Evolutionary conservation across 306 rosid genomes (phyloP), one percentile per base, ranked within the genome.

Genomic region (Lathyrus sativus): DNA sequence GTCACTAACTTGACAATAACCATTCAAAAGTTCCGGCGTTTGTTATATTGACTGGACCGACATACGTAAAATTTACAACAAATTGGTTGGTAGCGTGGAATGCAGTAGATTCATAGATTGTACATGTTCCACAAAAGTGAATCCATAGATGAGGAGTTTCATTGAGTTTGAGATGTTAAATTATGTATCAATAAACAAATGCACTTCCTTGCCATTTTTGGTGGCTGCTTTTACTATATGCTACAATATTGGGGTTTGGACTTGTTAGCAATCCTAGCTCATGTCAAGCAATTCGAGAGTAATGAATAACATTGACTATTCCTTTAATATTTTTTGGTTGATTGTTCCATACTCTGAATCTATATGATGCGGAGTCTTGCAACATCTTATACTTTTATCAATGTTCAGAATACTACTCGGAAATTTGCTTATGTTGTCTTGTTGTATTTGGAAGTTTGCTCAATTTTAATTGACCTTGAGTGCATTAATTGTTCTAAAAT

Each of bases 1-100:
- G 73, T 63, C 57, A 12, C 72, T 48, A 62, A 62, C 65, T 80
- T 49, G 79, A 61, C 60, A 42, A n/a, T 35, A 57, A 42, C 73
- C 46, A 61, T 61, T 59, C 78, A 37, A 38, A 63, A 60, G 72
- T 22, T 31, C 15, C 45, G 18, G 60, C 60, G 22, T 62, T 72
- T 63, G 53, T 61, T 67, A 41, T 68, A 57, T 26, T 55, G 68
- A 61, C 56, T 31, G 33, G 70, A 48, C 41, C 24, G 15, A 41
- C 9, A 24, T 18, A 10, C 48, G 14, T 39, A 37, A 22, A 41
- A 9, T 35, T 49, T 56, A 53, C 38, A 70, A 35, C 44, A 49
- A 38, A 31, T 44, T 70, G 67, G 66, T 59, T 70, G 67, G 66
- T 59, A 59, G 67, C 17, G 68, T 13, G 61, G 74, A 75, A 71